Evolutionary conservation across 805 yeast genomes (phyloP).

Genomic region (Wickerhamomyces alni): DNA sequence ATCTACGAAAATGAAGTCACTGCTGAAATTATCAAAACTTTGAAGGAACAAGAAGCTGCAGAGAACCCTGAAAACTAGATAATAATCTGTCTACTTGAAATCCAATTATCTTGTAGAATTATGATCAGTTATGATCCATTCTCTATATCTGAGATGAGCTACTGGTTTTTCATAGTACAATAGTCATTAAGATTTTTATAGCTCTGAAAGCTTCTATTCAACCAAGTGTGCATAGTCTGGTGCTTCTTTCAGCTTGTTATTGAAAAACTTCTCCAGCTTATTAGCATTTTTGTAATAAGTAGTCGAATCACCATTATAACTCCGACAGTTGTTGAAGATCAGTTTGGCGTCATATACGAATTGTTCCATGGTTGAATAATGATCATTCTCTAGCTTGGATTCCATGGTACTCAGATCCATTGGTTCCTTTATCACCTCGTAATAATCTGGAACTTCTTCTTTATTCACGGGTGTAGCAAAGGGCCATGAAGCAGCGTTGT

Average conservation of each 20-base stretch:
- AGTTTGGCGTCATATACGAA: slow-evolving; percentile 84
- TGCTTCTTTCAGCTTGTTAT: slow-evolving; percentile 74
- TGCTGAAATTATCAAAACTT: slow-evolving; percentile 67
- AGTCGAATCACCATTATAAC: slow-evolving; percentile 89
- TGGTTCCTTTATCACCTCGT: slow-evolving; percentile 94
- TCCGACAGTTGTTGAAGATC: slow-evolving; percentile 85
- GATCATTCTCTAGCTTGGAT: slow-evolving; percentile 83
- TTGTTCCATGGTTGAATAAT: slow-evolving; percentile 85
- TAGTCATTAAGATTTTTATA: too few species aligned
- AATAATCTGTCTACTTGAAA: too few species aligned
- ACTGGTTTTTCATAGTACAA: too few species aligned
- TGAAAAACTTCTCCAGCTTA: slow-evolving; percentile 85
- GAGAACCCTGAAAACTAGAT: slow-evolving; percentile 26
- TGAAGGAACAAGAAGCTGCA: slow-evolving; percentile 65
- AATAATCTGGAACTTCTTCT: slow-evolving; percentile 94
- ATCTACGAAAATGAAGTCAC: slow-evolving; percentile 81
- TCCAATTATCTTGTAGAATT: too few species aligned
- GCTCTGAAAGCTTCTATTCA: slow-evolving; percentile 33
- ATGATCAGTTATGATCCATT: too few species aligned
- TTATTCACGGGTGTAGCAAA: slow-evolving; percentile 87
- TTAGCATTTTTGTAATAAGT: slow-evolving; percentile 94
- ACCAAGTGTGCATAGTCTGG: slow-evolving; percentile 86
- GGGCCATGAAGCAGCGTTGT: slow-evolving; percentile 98
- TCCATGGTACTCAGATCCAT: slow-evolving; percentile 98
- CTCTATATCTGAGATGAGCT: too few species aligned